phyloP scores from a whole-genome alignment of 2,329 filamentous ascomycete genomes.

The Epichloe coenophiala region DNA sequence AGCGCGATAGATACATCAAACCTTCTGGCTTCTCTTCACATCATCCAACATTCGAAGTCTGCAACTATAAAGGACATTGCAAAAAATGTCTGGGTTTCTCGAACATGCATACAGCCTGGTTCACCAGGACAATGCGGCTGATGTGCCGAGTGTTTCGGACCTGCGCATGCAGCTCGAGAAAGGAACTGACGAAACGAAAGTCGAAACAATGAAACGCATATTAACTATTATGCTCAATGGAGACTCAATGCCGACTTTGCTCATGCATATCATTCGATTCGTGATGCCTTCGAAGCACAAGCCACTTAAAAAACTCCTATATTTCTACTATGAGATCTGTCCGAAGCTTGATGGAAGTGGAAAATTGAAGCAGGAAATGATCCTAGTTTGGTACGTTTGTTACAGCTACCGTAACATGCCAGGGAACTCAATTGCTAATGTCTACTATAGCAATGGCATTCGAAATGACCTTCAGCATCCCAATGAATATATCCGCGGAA shows the following conservation, averaged over 20 bases:
- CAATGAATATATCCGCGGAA: slow-evolving; percentile 96
- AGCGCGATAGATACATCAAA: background rate
- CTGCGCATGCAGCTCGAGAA: slow-evolving; percentile 89
- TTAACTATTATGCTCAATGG: slow-evolving; percentile 96
- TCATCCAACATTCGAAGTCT: background rate
- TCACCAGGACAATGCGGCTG: slow-evolving; percentile 92
- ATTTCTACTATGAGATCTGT: slow-evolving; percentile 99
- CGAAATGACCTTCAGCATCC: slow-evolving; percentile 93
- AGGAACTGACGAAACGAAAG: slow-evolving; percentile 81
- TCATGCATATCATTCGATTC: slow-evolving; percentile 99
- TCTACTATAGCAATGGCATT: slow-evolving; percentile 71
- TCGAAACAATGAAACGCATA: slow-evolving; percentile 93
- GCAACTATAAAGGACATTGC: slow-evolving; percentile 4
- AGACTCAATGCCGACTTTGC: slow-evolving; percentile 82
- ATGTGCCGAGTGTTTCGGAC: slow-evolving; percentile 81
- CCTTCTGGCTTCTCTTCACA: background rate
- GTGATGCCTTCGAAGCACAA: slow-evolving; percentile 99
- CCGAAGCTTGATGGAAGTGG: slow-evolving; percentile 84
- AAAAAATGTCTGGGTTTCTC: slow-evolving; percentile 77
- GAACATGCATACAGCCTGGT: slow-evolving; percentile 94
- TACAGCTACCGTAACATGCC: background rate
- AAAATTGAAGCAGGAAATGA: slow-evolving; percentile 99
- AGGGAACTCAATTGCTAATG: background rate
- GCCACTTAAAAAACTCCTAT: slow-evolving; percentile 90
- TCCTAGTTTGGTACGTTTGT: slow-evolving; percentile 69